phyloP scores from a whole-genome alignment of 1,284 basidiomycete species.

The Austroboletus novae-zelandiae region DNA sequence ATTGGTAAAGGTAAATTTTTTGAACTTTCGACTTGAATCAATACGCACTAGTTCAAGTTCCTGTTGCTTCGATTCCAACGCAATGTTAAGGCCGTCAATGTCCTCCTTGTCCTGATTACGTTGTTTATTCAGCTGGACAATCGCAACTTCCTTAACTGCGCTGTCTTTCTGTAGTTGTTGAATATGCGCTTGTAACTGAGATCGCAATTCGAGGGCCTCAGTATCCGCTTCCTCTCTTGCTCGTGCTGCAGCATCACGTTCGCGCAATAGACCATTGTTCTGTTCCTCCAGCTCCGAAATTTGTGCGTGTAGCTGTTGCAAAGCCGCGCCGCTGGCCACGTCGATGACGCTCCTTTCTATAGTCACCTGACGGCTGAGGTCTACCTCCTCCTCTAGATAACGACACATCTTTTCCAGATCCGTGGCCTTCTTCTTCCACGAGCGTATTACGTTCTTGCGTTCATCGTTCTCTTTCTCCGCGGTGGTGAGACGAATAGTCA shows the following conservation, averaged over 20 bases:
- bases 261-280: slow-evolving; percentile 33
- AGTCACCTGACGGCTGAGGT: slow-evolving; percentile 62
- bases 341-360: slow-evolving; percentile 75
- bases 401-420: slow-evolving; percentile 66
- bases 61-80: slow-evolving; percentile 86
- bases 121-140: slow-evolving; percentile 71
- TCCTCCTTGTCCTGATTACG: slow-evolving; percentile 73
- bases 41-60: slow-evolving; percentile 79
- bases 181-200: slow-evolving; percentile 61
- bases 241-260: slow-evolving; percentile 24
- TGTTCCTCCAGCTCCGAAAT: slow-evolving; percentile 45
- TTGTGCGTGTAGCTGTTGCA: slow-evolving; percentile 57
- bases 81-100: slow-evolving; percentile 76
- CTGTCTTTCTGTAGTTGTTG: slow-evolving; percentile 76
- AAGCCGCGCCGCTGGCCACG: slow-evolving; percentile 68
- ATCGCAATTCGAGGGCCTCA: slow-evolving; percentile 16
- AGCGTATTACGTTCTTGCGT: slow-evolving; percentile 49
- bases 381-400: slow-evolving; percentile 66
- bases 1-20: neutral
- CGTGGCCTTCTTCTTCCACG: slow-evolving; percentile 70
- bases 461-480: slow-evolving; percentile 60
- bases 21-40: neutral
- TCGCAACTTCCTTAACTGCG: slow-evolving; percentile 77
- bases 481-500: slow-evolving; percentile 51
- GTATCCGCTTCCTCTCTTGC: neutral